Percentiles rank a stretch among this genome's conserved stretches.
Evolutionary conservation across 1,139 yeast species (phyloP).

Genomic region (Suhomyces guaymorum): DNA sequence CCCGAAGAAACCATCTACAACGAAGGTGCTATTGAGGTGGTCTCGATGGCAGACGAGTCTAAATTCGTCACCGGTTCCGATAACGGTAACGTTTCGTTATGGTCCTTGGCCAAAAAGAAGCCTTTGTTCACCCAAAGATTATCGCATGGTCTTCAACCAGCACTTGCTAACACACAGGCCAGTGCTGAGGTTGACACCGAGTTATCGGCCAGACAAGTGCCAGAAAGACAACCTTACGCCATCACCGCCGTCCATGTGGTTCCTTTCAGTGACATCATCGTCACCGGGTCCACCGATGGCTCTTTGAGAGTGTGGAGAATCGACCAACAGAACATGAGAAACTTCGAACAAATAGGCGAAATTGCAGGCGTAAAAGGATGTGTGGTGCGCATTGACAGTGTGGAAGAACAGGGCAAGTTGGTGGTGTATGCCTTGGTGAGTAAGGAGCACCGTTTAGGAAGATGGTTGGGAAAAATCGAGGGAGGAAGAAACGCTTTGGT

Average conservation of each 20-base stretch:
- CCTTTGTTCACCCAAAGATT: conserved; percentile 67
- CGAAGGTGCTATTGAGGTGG: conserved; percentile 92
- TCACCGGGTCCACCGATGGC: conserved; percentile 90
- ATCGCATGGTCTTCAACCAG: conserved; percentile 77
- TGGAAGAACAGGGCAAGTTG: conserved; percentile 54
- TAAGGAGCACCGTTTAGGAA: conserved; percentile 84
- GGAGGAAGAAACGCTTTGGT: conserved; percentile 47
- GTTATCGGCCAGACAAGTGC: conserved; percentile 52
- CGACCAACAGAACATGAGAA: conserved; percentile 56
- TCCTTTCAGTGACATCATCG: conserved; percentile 85
- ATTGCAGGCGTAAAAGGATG: conserved; percentile 67
- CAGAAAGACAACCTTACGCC: conserved; percentile 77
- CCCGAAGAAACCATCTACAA: conserved; percentile 44
- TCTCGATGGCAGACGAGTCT: conserved; percentile 87
- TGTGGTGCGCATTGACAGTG: conserved; percentile 65
- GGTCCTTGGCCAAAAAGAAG: conserved; percentile 91
- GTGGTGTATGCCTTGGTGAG: conserved; percentile 67
- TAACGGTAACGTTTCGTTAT: conserved; percentile 81
- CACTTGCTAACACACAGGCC: conserved; percentile 47
- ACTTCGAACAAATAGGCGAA: conserved; percentile 56
- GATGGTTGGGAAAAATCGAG: conserved; percentile 59
- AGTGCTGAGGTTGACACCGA: conserved; percentile 64
- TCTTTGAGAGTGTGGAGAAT: conserved; percentile 74
- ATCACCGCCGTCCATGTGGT: conserved; percentile 79
- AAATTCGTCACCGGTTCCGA: conserved; percentile 94